Evolutionary conservation across 306 rosid genomes (phyloP).

Genomic region (Vigna trinervia): DNA sequence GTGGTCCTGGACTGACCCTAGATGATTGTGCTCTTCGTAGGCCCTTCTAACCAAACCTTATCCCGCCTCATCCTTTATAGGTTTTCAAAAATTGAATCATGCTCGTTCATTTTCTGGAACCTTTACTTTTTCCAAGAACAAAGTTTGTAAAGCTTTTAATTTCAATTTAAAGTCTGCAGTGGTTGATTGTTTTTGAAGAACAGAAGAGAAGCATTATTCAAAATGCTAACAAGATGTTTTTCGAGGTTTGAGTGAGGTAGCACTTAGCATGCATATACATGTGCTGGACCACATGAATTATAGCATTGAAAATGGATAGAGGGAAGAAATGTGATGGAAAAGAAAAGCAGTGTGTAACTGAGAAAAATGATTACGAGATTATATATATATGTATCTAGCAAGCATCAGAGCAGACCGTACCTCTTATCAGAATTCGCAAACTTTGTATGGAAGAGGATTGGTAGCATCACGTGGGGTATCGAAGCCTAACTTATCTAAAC

Average conservation of each 20-base stretch:
- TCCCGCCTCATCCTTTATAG: slow-evolving; percentile 2
- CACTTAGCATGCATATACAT: no score
- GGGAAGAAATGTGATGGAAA: not conserved
- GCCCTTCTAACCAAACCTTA: slow-evolving; percentile 42
- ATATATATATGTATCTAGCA: not conserved
- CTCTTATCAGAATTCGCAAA: not conserved
- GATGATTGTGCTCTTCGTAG: slow-evolving; percentile 50
- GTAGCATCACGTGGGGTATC: slow-evolving; percentile 52
- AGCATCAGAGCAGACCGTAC: slow-evolving; percentile 14
- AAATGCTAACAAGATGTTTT: no score
- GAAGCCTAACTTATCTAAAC: slow-evolving; percentile 2
- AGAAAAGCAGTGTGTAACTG: slow-evolving; percentile 6
- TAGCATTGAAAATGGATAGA: not conserved
- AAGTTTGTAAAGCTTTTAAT: not conserved
- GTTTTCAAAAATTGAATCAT: slow-evolving; percentile 33
- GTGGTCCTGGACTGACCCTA: slow-evolving; percentile 43
- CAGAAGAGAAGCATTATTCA: no score
- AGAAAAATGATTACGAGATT: slow-evolving; percentile 34
- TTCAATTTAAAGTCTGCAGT: not conserved
- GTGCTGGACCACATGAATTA: slow-evolving; percentile 18
- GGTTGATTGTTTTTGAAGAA: not conserved
- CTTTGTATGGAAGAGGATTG: slow-evolving; percentile 29
- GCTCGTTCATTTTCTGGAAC: not conserved
- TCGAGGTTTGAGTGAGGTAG: no score
- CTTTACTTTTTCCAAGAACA: slow-evolving; percentile 10